A percentile compares a stretch with the other conserved stretches of the same genome.
Evolutionary conservation across 2,329 filamentous ascomycete species (phyloP).

Genomic region (Pseudogymnoascus sp.): DNA sequence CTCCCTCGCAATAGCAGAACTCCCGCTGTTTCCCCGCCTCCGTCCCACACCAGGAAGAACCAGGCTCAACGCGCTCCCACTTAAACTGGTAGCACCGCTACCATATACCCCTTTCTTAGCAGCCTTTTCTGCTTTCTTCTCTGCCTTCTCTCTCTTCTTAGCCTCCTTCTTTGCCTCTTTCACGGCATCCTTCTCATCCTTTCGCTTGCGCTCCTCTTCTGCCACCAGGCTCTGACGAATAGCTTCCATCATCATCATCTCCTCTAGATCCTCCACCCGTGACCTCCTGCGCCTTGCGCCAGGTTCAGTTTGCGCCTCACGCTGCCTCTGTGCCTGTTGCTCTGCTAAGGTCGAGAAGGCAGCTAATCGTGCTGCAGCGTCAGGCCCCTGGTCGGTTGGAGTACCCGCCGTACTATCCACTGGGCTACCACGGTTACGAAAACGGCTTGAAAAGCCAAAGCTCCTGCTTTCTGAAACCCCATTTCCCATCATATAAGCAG

Average conservation of each 20-base stretch:
- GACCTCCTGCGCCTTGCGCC: constrained; percentile 37
- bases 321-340: constrained; percentile 1
- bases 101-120: constrained; percentile 52
- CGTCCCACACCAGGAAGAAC: constrained; percentile 43
- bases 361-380: constrained; percentile 15
- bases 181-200: constrained; percentile 69
- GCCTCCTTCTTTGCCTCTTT: constrained; percentile 82
- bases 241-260: constrained; percentile 98
- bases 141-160: constrained; percentile 70
- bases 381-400: constrained; percentile 20
- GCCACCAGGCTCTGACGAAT: constrained; percentile 84
- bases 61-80: constrained; percentile 59
- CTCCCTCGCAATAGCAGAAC: constrained; percentile 54
- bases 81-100: constrained; percentile 47
- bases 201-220: constrained; percentile 86
- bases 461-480: constrained; percentile 21
- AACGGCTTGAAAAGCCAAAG: constrained; percentile 26
- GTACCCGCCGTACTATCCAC: constrained; percentile 25
- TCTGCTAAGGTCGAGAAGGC: constrained; percentile 6
- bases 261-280: constrained; percentile 82
- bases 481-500: constrained; percentile 81
- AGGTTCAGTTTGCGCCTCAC: constrained; percentile 23
- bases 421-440: constrained; percentile 28
- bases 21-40: constrained; percentile 51
- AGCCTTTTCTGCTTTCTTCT: constrained; percentile 44